Evolutionary conservation across 306 rosid species (phyloP), one percentile per base, ranked within the genome.

Genomic region (Potentilla sterilis): DNA sequence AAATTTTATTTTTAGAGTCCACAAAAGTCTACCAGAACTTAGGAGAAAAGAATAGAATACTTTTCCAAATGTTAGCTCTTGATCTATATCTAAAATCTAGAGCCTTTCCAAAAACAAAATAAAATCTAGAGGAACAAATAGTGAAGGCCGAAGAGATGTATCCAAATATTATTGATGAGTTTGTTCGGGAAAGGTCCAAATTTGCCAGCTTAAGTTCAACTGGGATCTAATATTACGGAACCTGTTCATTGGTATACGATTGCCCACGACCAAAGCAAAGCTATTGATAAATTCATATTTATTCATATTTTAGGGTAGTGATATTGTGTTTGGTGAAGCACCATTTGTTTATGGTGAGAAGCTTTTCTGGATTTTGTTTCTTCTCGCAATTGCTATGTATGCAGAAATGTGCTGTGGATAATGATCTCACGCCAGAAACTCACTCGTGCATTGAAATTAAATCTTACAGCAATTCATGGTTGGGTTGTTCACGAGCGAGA

Each of bases 151-250:
- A 35, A 66, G 55, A 78, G 77, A 77, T 18, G 16, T 2, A 61
- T 32, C 40, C 51, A 24, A 52, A 61, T 80, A 75, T 71, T 68
- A 76, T 73, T 84, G 55, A 67, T 77, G 75, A 72, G 83, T 35
- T 28, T 4, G 69, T 73, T 67, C 46, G 34, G 79, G 75, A 86
- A 82, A 72, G 68, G 22, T 82, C 86, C 88, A 84, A 84, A 84
- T 77, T 70, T 66, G 78, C 81, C 73, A 81, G 67, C 77, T 67
- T 69, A 85, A 70, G 49, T 86, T 82, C 77, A 80, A 82, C 81
- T 79, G 32, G 49, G 67, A 69, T 78, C 82, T 74, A 67, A 81
- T 84, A 84, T 85, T 77, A 84, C 24, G 90, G 91, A 74, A 80
- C 77, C 75, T 87, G 86, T 76, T 69, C 54, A 22, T 22, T 55